phyloP scores from a whole-genome alignment of 176 grass and related monocot genomes.

The Phoenix dactylifera region DNA sequence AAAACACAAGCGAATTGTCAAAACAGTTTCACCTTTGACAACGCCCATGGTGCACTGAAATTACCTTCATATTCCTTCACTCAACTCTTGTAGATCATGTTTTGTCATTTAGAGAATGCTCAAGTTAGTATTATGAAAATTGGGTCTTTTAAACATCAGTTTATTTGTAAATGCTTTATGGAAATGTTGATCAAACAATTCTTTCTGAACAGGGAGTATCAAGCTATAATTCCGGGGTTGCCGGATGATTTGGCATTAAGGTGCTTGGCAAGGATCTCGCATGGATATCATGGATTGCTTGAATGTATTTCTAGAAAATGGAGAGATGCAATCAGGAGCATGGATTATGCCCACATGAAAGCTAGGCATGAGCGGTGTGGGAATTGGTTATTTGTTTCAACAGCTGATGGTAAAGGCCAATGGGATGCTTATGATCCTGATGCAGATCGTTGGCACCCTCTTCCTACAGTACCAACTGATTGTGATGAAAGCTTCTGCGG shows the following conservation, averaged over 20 bases:
- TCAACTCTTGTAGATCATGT: no score
- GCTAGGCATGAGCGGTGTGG: conserved; percentile 5
- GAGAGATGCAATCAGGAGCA: conserved; percentile 16
- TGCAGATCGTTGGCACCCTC: conserved; percentile 14
- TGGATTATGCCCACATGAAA: conserved; percentile 15
- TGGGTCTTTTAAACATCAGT: no score
- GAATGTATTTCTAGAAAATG: conserved; percentile 26
- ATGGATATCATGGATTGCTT: conserved; percentile 25
- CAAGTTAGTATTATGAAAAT: no score
- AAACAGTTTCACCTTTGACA: no score
- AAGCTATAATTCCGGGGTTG: conserved; percentile 21
- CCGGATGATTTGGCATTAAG: conserved; percentile 18
- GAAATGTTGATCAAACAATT: no score
- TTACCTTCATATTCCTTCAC: no score
- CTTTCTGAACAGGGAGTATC: background rate
- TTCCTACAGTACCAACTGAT: conserved; percentile 10
- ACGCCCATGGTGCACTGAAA: no score
- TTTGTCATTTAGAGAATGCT: no score
- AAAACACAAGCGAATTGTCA: no score
- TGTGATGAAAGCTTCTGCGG: conserved; percentile 5
- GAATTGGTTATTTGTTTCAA: conserved; percentile 20
- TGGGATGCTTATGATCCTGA: conserved; percentile 27
- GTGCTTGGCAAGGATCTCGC: conserved; percentile 25
- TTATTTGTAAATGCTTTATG: no score
- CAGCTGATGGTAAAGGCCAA: conserved; percentile 1